A percentile compares a stretch with the other conserved stretches of the same genome.
These are phyloP conservation scores for Leccinum aurantiacum DNA, from an alignment of 768 basidiomycete genomes.

Conservation along the genomic window DNA sequence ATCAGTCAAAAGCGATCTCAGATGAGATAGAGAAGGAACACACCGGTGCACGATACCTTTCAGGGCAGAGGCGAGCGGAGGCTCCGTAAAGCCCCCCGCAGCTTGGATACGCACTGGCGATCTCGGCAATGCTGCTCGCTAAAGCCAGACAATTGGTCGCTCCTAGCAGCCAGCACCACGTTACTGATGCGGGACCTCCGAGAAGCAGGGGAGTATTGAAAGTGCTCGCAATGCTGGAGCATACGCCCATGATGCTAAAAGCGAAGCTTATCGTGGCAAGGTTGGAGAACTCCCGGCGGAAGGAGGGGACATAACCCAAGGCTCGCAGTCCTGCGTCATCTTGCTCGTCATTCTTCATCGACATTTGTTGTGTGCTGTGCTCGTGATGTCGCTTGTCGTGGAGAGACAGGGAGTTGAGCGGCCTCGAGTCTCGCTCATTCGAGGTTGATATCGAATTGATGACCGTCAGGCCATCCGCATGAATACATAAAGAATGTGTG, in stretches of 20 bases:
- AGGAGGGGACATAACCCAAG: constrained; percentile 34
- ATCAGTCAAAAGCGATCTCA: background rate
- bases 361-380: background rate
- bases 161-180: constrained; percentile 38
- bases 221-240: constrained; percentile 38
- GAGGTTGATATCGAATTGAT: background rate
- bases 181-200: constrained; percentile 38
- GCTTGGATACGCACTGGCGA: constrained; percentile 34
- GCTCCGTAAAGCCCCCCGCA: constrained; percentile 57
- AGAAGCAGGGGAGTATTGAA: constrained; percentile 39
- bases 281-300: constrained; percentile 45
- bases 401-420: constrained; percentile 4
- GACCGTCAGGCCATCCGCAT: too few species aligned
- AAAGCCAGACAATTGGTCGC: constrained; percentile 29
- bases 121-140: constrained; percentile 31
- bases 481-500: too few species aligned
- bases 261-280: constrained; percentile 36
- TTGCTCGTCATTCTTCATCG: background rate
- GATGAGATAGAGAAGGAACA: constrained; percentile 10
- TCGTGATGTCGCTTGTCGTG: background rate
- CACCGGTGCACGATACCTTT: constrained; percentile 62
- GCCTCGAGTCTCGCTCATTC: background rate
- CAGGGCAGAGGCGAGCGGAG: constrained; percentile 71
- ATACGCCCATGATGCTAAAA: constrained; percentile 38
- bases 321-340: constrained; percentile 29